Conservation (phyloP, 495 filamentous ascomycete genomes). For the Neurospora hispaniola region DNA sequence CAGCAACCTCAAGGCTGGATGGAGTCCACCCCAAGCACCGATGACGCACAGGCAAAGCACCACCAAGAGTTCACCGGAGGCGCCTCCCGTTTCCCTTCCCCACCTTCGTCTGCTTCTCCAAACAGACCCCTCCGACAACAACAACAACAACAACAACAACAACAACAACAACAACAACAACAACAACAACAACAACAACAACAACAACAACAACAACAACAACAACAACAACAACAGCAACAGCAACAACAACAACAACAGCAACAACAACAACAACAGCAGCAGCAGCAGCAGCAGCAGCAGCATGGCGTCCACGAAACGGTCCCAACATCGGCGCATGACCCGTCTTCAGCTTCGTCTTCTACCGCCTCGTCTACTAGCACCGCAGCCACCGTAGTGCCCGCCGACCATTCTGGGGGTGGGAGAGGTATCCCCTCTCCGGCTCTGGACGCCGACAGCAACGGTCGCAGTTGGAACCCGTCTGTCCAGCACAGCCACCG, state of each 20-base stretch:
- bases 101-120: conserved; percentile 39
- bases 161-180: conserved; percentile 26
- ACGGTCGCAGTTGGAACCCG: background rate
- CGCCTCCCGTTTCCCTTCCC: conserved; percentile 35
- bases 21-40: conserved; percentile 1
- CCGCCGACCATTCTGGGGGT: conserved; percentile 3
- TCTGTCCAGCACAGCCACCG: background rate
- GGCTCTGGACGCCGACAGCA: conserved; percentile 34
- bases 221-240: conserved; percentile 23
- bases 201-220: conserved; percentile 22
- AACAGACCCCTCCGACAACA: conserved; percentile 6
- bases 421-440: conserved; percentile 47
- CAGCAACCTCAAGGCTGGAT: conserved; percentile 1
- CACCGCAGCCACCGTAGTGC: conserved; percentile 21
- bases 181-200: conserved; percentile 22
- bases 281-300: no score
- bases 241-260: conserved; percentile 22
- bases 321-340: conserved; percentile 12
- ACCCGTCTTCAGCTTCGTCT: conserved; percentile 27
- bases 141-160: conserved; percentile 22
- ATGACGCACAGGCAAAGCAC: conserved; percentile 2
- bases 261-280: conserved; percentile 25
- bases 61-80: conserved; percentile 19
- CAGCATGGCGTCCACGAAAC: conserved; percentile 23
- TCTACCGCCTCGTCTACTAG: conserved; percentile 36